Evolutionary conservation across 306 rosid genomes (phyloP).

Genomic region (Sophora flavescens): DNA sequence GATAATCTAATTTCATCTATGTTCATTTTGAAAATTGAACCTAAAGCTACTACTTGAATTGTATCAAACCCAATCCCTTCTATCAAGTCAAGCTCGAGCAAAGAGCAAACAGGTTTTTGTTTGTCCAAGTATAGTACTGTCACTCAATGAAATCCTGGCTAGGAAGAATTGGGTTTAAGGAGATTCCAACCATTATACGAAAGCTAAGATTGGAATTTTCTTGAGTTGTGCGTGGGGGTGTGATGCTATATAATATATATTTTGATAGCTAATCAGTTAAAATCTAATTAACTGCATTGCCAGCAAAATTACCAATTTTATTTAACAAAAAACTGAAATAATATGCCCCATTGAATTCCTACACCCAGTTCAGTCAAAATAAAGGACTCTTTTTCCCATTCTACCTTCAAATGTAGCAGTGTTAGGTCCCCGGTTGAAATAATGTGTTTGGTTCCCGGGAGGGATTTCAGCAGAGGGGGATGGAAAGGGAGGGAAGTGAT

Average conservation of each 20-base stretch:
- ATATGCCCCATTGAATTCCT: not conserved
- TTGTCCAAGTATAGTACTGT: not conserved
- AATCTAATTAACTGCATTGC: not conserved
- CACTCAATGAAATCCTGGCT: constrained; percentile 3
- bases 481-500: too few relatives aligned
- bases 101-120: not conserved
- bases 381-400: not conserved
- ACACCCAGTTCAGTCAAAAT: not conserved
- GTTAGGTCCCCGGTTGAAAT: not conserved
- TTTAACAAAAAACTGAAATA: constrained; percentile 12
- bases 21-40: not conserved
- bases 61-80: not conserved
- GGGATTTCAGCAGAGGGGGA: too few relatives aligned
- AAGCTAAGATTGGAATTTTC: not conserved
- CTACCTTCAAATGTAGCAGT: constrained; percentile 23
- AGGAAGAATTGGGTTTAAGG: not conserved
- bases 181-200: not conserved
- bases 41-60: not conserved
- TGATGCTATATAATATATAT: not conserved
- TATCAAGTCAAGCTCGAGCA: not conserved
- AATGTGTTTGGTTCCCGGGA: too few relatives aligned
- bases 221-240: not conserved
- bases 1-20: not conserved
- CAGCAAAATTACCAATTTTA: constrained; percentile 12
- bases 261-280: not conserved